A percentile compares a stretch with the other conserved stretches of the same genome.
Evolutionary conservation across 768 basidiomycete species (phyloP).

Genomic region (Ramaria sp.): DNA sequence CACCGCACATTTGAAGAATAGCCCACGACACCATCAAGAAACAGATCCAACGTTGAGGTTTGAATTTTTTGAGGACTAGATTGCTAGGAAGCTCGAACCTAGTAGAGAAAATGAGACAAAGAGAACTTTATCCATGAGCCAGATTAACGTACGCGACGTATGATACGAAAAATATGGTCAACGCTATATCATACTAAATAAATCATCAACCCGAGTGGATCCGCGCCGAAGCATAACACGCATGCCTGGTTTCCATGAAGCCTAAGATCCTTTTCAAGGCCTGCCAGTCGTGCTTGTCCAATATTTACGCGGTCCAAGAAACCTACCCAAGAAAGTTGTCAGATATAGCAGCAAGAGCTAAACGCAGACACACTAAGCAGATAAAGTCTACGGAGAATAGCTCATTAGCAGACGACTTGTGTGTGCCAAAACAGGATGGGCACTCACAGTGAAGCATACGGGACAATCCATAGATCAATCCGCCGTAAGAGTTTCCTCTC

Average conservation of each 20-base stretch:
- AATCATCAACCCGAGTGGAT: background rate
- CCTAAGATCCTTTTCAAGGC: slow-evolving; percentile 13
- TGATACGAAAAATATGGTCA: slow-evolving; percentile 21
- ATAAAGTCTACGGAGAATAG: slow-evolving; percentile 11
- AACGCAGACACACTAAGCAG: slow-evolving; percentile 8
- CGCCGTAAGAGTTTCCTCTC: slow-evolving; percentile 13
- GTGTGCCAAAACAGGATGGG: background rate
- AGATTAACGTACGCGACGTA: slow-evolving; percentile 19
- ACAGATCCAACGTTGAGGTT: slow-evolving; percentile 14
- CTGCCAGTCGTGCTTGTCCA: slow-evolving; percentile 14
- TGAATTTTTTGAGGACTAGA: slow-evolving; percentile 12
- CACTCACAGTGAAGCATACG: slow-evolving; percentile 10
- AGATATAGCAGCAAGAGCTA: background rate
- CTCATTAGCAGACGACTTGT: too few relatives aligned
- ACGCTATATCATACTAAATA: background rate
- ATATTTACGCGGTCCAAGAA: slow-evolving; percentile 19
- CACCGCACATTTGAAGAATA: slow-evolving; percentile 11
- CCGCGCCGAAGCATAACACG: slow-evolving; percentile 1
- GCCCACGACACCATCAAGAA: slow-evolving; percentile 15
- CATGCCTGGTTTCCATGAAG: slow-evolving; percentile 11
- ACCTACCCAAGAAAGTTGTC: background rate
- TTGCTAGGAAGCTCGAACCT: slow-evolving; percentile 13
- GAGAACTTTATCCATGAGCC: slow-evolving; percentile 8
- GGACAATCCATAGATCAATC: slow-evolving; percentile 12
- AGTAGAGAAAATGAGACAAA: background rate